Evolutionary conservation across 768 basidiomycete genomes (phyloP), one percentile per base, ranked within the genome.

Genomic region (Terana coerulea): DNA sequence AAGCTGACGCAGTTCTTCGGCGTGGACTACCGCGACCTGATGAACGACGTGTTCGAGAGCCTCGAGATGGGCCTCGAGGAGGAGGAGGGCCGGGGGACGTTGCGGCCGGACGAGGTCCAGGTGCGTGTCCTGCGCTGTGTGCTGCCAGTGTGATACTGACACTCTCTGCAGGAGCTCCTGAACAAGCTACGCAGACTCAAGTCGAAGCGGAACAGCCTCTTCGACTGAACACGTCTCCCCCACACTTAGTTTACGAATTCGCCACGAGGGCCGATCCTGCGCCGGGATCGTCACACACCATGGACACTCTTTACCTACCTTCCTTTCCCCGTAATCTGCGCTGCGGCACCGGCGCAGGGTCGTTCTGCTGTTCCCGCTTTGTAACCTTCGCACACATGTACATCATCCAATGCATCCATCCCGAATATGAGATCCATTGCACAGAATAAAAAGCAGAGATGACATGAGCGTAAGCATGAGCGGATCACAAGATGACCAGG

Each of bases 1-100:
- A 93, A 93, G 72, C 75, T 93, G 53, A 85, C 86, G 24, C 77
- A 85, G 68, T 92, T 92, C 75, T 93, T 93, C 68, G 90, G 90
- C 21, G 91, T 91, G 35, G 79, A 90, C 64, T 91, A 93, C 66
- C 77, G 81, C 24, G 86, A 88, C 49, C 69, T 92, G 50, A 83
- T 92, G 49, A 75, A 73, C 33, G 86, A 91, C 62, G 79, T 93
- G 28, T 67, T 93, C 56, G 87, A 90, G 57, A 90, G 86, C 46
- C 85, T 93, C 60, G 90, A 91, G 67, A 78, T 70, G 74, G 88
- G 63, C 62, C 70, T 93, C 43, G 80, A 86, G 61, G 80, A 86
- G 58, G 90, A 91, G 64, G 66, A 77, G 46, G 76, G 71, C 42
- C 69, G 72, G 37, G 91, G 90, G 26, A 81, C 78, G 0, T 65